Base-by-base conservation (phyloP, 805 yeast genomes). In the Kluyveromyces lactis region DNA sequence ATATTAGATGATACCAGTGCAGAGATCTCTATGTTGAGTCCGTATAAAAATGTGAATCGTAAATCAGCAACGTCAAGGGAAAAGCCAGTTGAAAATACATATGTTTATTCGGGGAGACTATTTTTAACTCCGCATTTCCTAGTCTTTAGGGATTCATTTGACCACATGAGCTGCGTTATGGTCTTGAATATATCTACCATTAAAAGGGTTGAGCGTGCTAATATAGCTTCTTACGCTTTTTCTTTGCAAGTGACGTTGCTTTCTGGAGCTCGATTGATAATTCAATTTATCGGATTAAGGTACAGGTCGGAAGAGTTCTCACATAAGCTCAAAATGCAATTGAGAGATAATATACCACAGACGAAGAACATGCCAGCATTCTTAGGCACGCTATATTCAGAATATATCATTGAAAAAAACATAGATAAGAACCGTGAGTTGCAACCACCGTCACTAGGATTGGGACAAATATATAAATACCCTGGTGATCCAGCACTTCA, bases 401-500 rank as follows among this genome's bases (percentile, higher is more conserved):
- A 90, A 58, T 90, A 89, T 35, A 69, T 80, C 29, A 75, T 81
- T 44, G 79, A 78, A 46, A 72, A 75, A 36, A 64, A 66, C 43
- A 51, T 61, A 4, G 49, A 55, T 2, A 53, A 55, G 21, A 53
- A 53, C 31, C 53, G 50, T 26, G 60, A 76, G 8, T 69, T 70
- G 1, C 55, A 56, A 3, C 76, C 86, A 0, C 87, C 94, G 0
- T 64, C 68, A 7, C 94, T 94, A 18, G 99, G 99, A 0, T 66
- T 92, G 18, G 99, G 99, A 0, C 73, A 82, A 53, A 63, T 64
- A 10, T 90, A 79, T 63, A 81, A 84, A 47, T 92, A 80, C 56
- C 98, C 98, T 0, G 98, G 98, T 0, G 86, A 86, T 56, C 73
- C 94, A 3, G 73, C 73, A 43, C 79, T 78, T 43, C 64, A 77